A percentile compares a stretch with the other conserved stretches of the same genome.
These are phyloP conservation scores for Theobroma grandiflorum DNA, from an alignment of 441 rosid genomes.

Conservation along the genomic window DNA sequence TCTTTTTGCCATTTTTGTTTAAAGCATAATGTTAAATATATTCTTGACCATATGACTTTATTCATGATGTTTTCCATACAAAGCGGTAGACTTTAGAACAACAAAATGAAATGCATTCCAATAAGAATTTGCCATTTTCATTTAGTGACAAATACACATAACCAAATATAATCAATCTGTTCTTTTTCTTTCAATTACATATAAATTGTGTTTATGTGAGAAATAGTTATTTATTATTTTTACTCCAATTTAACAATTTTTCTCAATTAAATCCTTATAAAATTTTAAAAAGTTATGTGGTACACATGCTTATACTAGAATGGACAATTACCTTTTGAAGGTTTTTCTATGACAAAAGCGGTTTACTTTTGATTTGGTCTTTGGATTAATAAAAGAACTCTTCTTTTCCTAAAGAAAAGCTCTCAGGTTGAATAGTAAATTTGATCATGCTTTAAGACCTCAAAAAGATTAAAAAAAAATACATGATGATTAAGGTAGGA, in stretches of 20 bases:
- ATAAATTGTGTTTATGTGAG: neutral
- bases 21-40: neutral
- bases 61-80: neutral
- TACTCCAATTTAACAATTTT: neutral
- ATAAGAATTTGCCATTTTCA: no score
- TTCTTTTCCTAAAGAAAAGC: neutral
- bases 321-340: neutral
- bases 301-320: neutral
- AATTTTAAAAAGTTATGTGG: neutral
- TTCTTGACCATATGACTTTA: neutral
- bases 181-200: neutral
- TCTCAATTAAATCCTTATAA: neutral
- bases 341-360: neutral
- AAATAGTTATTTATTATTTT: slow-evolving; percentile 1
- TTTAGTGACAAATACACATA: no score
- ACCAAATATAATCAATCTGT: no score
- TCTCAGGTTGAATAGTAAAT: slow-evolving; percentile 8
- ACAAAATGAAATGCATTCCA: no score
- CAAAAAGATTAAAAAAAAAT: neutral
- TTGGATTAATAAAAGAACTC: neutral
- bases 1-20: neutral
- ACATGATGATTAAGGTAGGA: slow-evolving; percentile 16
- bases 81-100: no score
- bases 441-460: slow-evolving; percentile 21
- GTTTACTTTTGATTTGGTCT: slow-evolving; percentile 7